Base-by-base conservation (phyloP, 352 stramenopile species). In the Phytophthora idaei region DNA sequence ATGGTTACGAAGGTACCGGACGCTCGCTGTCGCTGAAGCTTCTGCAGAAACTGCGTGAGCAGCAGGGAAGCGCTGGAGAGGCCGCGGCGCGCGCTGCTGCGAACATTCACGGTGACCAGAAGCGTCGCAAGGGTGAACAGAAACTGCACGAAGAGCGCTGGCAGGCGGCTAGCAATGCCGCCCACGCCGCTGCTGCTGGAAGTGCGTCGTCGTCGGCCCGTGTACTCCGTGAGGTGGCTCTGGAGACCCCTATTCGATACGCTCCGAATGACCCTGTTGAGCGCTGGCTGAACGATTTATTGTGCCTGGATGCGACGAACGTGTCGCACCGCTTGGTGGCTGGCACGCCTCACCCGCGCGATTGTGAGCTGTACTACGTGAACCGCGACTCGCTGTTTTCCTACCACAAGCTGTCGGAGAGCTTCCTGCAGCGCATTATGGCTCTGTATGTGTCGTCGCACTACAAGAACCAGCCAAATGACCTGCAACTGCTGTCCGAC, bases 401-500 rank as follows among this genome's bases (percentile, higher is more conserved):
- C 55, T 99, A 99, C 81, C 98, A 99, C 88, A 98, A 97, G 71
- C 80, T 99, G 14, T 99, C 94, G 15, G 98, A 99, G 84, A 95
- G 87, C 58, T 97, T 98, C 29, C 57, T 98, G 58, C 90, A 97
- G 69, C 87, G 92, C 32, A 87, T 98, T 56, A 97, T 98, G 93
- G 78, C 90, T 32, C 83, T 99, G 7, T 99, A 99, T 72, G 98
- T 98, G 46, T 96, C 95, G 46, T 98, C 97, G 29, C 98, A 99
- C 83, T 99, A 99, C 92, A 99, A 99, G 76, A 99, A 99, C 80
- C 94, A 97, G 68, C 98, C 98, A 11, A 99, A 99, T 76, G 98
- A 99, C 81, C 80, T 99, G 46, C 97, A 99, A 84, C 84, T 99
- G 73, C 84, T 99, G 5, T 98, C 92, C 29, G 98, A 99, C 77